Conservation (phyloP, 495 filamentous ascomycete species). For the Penicillium dipodomyicola region DNA sequence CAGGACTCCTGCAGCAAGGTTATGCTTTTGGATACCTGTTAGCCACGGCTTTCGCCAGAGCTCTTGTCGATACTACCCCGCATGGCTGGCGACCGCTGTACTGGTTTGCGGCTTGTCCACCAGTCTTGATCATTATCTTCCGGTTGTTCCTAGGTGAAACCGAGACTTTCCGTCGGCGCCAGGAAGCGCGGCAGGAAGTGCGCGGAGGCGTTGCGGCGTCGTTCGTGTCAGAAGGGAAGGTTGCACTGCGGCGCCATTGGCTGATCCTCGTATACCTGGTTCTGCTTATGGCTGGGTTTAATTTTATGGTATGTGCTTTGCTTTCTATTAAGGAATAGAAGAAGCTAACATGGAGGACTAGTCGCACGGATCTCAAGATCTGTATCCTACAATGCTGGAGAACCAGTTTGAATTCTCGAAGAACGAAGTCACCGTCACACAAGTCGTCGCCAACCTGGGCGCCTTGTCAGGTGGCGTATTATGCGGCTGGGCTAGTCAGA, state of each 20-base stretch:
- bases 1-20: slow-evolving; percentile 81
- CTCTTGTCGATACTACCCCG: slow-evolving; percentile 65
- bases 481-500: slow-evolving; percentile 74
- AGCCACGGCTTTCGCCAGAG: slow-evolving; percentile 72
- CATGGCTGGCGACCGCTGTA: slow-evolving; percentile 80
- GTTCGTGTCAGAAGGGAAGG: slow-evolving; percentile 72
- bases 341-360: slow-evolving; percentile 1
- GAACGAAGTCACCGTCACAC: slow-evolving; percentile 75
- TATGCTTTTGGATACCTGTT: slow-evolving; percentile 88
- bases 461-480: slow-evolving; percentile 75
- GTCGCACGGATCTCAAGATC: slow-evolving; percentile 86
- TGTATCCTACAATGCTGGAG: slow-evolving; percentile 82
- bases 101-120: slow-evolving; percentile 81
- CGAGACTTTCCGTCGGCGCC: slow-evolving; percentile 59
- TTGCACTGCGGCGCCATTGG: slow-evolving; percentile 76
- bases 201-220: slow-evolving; percentile 52
- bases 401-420: slow-evolving; percentile 72
- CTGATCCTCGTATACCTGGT: slow-evolving; percentile 75
- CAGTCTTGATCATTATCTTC: slow-evolving; percentile 77
- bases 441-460: slow-evolving; percentile 81
- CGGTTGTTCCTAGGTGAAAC: slow-evolving; percentile 78
- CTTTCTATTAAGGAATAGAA: background rate
- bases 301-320: slow-evolving; percentile 66
- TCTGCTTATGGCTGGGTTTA: slow-evolving; percentile 85
- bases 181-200: slow-evolving; percentile 52